Evolutionary conservation across 768 basidiomycete genomes (phyloP).

Genomic region (Hemileccinum rubropunctum): DNA sequence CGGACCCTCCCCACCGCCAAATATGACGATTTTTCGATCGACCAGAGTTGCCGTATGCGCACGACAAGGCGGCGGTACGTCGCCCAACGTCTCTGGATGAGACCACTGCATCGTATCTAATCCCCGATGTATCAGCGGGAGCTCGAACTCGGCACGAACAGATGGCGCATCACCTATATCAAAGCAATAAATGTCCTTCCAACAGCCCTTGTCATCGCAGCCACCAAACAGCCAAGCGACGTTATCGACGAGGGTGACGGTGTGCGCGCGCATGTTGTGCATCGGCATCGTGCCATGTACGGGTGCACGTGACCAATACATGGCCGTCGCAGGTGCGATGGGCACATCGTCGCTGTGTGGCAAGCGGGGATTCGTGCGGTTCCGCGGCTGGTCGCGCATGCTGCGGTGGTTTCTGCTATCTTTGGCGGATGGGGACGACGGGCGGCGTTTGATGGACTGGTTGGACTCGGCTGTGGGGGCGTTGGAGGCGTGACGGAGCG

Average conservation of each 20-base stretch:
- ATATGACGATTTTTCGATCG: constrained; percentile 75
- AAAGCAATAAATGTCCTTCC: constrained; percentile 78
- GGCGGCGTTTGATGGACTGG: constrained; percentile 25
- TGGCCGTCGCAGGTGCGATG: constrained; percentile 64
- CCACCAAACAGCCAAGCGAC: constrained; percentile 89
- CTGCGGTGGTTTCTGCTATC: constrained; percentile 17
- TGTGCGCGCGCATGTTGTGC: constrained; percentile 77
- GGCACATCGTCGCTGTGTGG: constrained; percentile 60
- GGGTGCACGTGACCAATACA: constrained; percentile 87
- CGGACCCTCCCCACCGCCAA: constrained; percentile 84
- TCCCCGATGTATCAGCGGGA: constrained; percentile 1
- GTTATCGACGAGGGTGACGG: constrained; percentile 77
- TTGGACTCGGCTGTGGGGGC: constrained; percentile 24
- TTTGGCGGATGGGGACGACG: constrained; percentile 28
- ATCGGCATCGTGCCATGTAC: constrained; percentile 69
- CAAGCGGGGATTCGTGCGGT: constrained; percentile 53
- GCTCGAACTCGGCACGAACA: neutral
- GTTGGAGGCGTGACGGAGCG: constrained; percentile 30
- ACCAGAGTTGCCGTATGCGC: constrained; percentile 87
- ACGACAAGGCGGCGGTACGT: constrained; percentile 75
- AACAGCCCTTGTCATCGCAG: constrained; percentile 75
- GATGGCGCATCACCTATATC: constrained; percentile 59
- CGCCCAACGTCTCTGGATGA: constrained; percentile 72
- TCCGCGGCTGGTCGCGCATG: constrained; percentile 31
- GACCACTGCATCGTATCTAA: constrained; percentile 90